Base-by-base conservation (phyloP, 352 stramenopile species). In the Aphanomyces cochlioides region DNA sequence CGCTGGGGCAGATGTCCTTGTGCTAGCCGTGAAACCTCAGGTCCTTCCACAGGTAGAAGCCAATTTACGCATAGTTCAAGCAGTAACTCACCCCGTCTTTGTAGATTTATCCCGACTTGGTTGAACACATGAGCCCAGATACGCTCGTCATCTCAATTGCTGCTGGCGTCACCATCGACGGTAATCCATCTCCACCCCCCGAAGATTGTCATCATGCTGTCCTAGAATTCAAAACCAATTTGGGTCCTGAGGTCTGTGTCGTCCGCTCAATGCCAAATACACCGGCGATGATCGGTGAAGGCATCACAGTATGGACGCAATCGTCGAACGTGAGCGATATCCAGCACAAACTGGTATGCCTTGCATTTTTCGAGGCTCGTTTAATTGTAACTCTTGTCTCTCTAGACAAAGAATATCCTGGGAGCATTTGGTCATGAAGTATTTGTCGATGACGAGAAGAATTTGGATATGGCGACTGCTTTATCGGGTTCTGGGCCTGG, bases 191-290 rank as follows among this genome's bases (percentile, higher is more conserved):
- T 60, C 28, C 19, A 7, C 5, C 19, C 4, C 37, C 3, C 17
- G 13, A 45, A 12, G 21, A 8, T 19, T n/a, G 39, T 39, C 5
- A 48, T 21, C 4, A 8, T 13, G 48, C 2, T 17, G 10, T 28
- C 3, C 3, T 66, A 67, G 59, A 48, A 15, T 80, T 95, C 67
- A 82, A 93, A 45, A 65, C 70, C 0, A 75, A 82, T 13, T 75
- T 88, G 6, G 83, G 88, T 1, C 72, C 87, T 15, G 68, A 85
- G 38, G 91, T 87, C 13, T 84, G 77, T 39, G 77, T 99, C 72
- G 96, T 97, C 53, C 89, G 95, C 36, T 92, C 77, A 53, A 99
- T 99, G 96, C 96, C 96, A 2, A 99, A 99, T 76, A 99, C 96
- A 6, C 96, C 96, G 4, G 93, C 93, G 28, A 96, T 91, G 80